Evolutionary conservation across 2,329 filamentous ascomycete genomes (phyloP).

Genomic region (Aureobasidium sp.): DNA sequence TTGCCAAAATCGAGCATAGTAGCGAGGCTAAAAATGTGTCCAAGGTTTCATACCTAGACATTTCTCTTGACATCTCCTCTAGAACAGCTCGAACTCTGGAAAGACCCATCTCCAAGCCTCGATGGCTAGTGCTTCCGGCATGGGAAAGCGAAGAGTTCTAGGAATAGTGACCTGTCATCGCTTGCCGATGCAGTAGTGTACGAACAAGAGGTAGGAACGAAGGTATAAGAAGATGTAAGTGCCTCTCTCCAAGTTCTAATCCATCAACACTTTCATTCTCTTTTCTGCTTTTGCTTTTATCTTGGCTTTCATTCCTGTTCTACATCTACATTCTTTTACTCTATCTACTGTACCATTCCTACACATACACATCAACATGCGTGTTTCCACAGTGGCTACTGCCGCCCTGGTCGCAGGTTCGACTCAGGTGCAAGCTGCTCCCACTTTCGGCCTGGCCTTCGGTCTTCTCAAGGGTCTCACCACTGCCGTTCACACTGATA

Average conservation of each 20-base stretch:
- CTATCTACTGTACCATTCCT: not conserved
- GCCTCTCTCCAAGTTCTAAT: not conserved
- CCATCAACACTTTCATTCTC: not conserved
- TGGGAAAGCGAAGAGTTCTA: not conserved
- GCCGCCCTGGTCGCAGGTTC: slow-evolving; percentile 8
- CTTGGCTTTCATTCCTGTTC: not conserved
- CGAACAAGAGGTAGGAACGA: not conserved
- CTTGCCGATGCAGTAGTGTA: not conserved
- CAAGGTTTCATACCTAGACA: slow-evolving; percentile 4
- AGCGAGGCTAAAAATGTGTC: not conserved
- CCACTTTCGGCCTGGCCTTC: not conserved
- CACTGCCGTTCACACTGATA: not conserved
- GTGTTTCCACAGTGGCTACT: slow-evolving; percentile 1
- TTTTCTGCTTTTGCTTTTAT: not conserved
- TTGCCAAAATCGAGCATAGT: not conserved
- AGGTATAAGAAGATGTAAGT: slow-evolving; percentile 4
- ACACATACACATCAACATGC: slow-evolving; percentile 1
- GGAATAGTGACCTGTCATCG: not conserved
- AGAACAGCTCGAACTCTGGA: not conserved
- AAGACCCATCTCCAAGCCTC: not conserved
- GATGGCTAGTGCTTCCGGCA: not conserved
- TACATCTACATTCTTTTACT: not conserved
- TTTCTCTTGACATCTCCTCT: not conserved
- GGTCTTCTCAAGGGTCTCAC: not conserved
- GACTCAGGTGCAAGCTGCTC: slow-evolving; percentile 8